Conservation (phyloP, 345 rosid genomes). For the Nephelium lappaceum region DNA sequence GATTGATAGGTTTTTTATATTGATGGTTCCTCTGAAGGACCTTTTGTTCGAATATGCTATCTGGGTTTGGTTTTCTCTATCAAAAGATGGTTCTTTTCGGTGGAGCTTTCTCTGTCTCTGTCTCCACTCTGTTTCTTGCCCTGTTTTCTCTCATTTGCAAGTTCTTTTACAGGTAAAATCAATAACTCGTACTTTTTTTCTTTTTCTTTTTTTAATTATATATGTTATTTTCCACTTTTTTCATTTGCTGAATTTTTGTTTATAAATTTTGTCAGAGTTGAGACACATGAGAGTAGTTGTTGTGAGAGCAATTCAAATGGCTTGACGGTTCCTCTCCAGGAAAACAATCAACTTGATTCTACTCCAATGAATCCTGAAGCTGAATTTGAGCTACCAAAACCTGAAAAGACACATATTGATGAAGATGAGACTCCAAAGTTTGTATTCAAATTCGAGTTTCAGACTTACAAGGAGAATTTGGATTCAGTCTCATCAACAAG, state of each 20-base stretch:
- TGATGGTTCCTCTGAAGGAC: constrained; percentile 33
- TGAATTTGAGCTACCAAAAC: no score
- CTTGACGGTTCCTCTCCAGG: not conserved
- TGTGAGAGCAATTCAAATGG: constrained; percentile 14
- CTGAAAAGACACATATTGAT: not conserved
- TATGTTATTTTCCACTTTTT: not conserved
- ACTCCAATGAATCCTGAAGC: not conserved
- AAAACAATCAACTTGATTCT: constrained; percentile 15
- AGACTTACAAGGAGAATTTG: constrained; percentile 39
- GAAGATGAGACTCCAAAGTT: constrained; percentile 47
- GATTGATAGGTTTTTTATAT: constrained; percentile 29
- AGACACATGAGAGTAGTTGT: constrained; percentile 19
- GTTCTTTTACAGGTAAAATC: constrained; percentile 41
- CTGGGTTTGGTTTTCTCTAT: constrained; percentile 29
- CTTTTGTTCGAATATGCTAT: constrained; percentile 22
- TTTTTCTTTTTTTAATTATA: not conserved
- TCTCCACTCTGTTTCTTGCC: constrained; percentile 44
- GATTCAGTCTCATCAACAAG: constrained; percentile 30
- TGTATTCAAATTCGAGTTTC: constrained; percentile 73
- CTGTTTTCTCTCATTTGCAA: constrained; percentile 42
- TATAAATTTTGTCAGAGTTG: constrained; percentile 30
- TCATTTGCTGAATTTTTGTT: constrained; percentile 5
- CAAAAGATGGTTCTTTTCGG: constrained; percentile 36
- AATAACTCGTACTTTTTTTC: not conserved
- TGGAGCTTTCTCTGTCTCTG: constrained; percentile 44